A percentile compares a stretch with the other conserved stretches of the same genome.
Evolutionary conservation across 78 protist species (phyloP).

Genomic region (Speleostelium caveatum): DNA sequence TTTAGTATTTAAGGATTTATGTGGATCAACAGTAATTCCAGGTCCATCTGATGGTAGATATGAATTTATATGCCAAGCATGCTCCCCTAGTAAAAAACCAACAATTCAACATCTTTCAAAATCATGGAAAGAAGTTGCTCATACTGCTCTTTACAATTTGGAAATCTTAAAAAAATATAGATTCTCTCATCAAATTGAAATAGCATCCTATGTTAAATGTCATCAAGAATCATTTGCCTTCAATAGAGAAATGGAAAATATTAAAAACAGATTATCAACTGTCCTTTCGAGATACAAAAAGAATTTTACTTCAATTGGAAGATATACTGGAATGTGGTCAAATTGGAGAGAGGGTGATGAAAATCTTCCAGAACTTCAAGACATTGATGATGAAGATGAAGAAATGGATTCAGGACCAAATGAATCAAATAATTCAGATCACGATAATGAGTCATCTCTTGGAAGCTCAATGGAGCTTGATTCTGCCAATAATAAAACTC

Average conservation of each 20-base stretch:
- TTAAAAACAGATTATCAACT: constrained; percentile 58
- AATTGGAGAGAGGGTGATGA: constrained; percentile 72
- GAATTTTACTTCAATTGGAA: constrained; percentile 69
- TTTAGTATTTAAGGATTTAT: constrained; percentile 14
- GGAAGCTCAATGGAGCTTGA: no score
- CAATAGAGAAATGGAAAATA: constrained; percentile 75
- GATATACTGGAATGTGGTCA: constrained; percentile 77
- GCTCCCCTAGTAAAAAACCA: constrained; percentile 10
- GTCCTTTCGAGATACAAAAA: constrained; percentile 70
- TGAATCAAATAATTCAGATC: background rate
- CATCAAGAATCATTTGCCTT: constrained; percentile 65
- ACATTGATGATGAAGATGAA: constrained; percentile 28
- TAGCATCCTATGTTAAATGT: constrained; percentile 66
- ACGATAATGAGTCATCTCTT: no score
- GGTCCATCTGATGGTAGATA: constrained; percentile 62
- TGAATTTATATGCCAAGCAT: constrained; percentile 36
- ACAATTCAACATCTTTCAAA: constrained; percentile 48
- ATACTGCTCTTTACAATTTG: constrained; percentile 64
- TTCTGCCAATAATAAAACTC: background rate
- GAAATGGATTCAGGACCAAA: background rate
- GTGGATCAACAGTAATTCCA: constrained; percentile 48
- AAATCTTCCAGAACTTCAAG: constrained; percentile 36
- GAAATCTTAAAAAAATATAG: constrained; percentile 51
- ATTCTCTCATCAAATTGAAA: constrained; percentile 74
- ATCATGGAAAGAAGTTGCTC: constrained; percentile 79